These are phyloP conservation scores for Parietichytrium sp. DNA, from an alignment of 108 stramenopile species.

Conservation along the genomic window DNA sequence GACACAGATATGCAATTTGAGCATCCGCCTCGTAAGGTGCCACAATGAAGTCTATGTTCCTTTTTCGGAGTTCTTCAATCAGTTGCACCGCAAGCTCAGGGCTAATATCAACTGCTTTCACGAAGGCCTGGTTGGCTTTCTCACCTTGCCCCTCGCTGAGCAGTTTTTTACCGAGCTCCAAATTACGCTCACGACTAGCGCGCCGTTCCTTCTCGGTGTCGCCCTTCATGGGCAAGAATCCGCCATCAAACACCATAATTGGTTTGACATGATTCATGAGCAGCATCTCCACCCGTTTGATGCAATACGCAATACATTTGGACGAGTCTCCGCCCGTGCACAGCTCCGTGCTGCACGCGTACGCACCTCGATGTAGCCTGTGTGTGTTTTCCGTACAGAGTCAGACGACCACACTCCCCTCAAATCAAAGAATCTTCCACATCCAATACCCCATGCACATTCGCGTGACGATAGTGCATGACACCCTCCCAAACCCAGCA, in stretches of 20 bases:
- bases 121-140: slow-evolving; percentile 60
- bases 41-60: slow-evolving; percentile 69
- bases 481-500: too few relatives aligned
- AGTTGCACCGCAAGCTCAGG: slow-evolving; percentile 62
- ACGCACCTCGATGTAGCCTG: slow-evolving; percentile 54
- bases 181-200: slow-evolving; percentile 50
- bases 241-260: slow-evolving; percentile 78
- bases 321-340: background rate
- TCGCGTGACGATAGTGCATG: too few relatives aligned
- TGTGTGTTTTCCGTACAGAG: too few relatives aligned
- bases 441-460: too few relatives aligned
- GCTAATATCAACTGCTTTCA: slow-evolving; percentile 62
- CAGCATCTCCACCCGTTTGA: slow-evolving; percentile 61
- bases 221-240: slow-evolving; percentile 66
- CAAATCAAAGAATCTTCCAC: too few relatives aligned
- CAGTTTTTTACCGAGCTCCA: slow-evolving; percentile 41
- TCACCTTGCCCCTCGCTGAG: slow-evolving; percentile 52
- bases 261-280: slow-evolving; percentile 58
- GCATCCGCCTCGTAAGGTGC: slow-evolving; percentile 98
- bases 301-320: slow-evolving; percentile 44
- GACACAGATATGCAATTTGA: slow-evolving; percentile 83
- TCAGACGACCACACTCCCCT: too few relatives aligned
- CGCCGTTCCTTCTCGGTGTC: slow-evolving; percentile 63
- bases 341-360: slow-evolving; percentile 43
- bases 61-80: slow-evolving; percentile 48